Evolutionary conservation across 352 stramenopile species (phyloP).

Genomic region (Globisporangium spiculum): DNA sequence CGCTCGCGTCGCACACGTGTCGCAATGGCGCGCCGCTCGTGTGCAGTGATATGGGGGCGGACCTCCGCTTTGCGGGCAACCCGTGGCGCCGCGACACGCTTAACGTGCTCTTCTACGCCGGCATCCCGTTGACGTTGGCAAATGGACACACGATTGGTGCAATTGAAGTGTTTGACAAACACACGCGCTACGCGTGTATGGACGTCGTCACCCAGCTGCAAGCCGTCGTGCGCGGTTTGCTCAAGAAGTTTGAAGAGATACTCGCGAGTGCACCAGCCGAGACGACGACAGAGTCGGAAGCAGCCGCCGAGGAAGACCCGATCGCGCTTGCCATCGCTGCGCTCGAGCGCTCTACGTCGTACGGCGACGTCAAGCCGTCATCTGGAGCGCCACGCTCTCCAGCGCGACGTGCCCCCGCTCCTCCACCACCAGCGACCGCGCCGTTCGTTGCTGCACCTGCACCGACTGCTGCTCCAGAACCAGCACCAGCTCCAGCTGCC

Average conservation of each 20-base stretch:
- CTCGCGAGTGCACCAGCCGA: conserved; percentile 21
- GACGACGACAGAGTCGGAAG: not conserved
- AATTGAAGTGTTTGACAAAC: conserved; percentile 54
- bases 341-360: conserved; percentile 23
- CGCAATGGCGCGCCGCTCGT: conserved; percentile 50
- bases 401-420: conserved; percentile 17
- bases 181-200: conserved; percentile 37
- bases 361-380: conserved; percentile 23
- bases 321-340: conserved; percentile 18
- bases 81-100: conserved; percentile 36
- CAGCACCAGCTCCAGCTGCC: not conserved
- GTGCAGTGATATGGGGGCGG: conserved; percentile 44
- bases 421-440: conserved; percentile 11
- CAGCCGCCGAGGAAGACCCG: conserved; percentile 9
- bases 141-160: conserved; percentile 54
- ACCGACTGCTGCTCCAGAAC: not conserved
- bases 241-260: conserved; percentile 55
- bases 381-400: conserved; percentile 6
- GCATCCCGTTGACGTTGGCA: conserved; percentile 53
- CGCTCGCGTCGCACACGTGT: conserved; percentile 50
- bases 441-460: not conserved
- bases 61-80: conserved; percentile 60
- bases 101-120: conserved; percentile 56
- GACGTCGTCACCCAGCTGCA: conserved; percentile 58
- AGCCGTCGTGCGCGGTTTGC: conserved; percentile 44